phyloP scores from a whole-genome alignment of 116 monocot genomes.

The Papilionanthe hybrid region DNA sequence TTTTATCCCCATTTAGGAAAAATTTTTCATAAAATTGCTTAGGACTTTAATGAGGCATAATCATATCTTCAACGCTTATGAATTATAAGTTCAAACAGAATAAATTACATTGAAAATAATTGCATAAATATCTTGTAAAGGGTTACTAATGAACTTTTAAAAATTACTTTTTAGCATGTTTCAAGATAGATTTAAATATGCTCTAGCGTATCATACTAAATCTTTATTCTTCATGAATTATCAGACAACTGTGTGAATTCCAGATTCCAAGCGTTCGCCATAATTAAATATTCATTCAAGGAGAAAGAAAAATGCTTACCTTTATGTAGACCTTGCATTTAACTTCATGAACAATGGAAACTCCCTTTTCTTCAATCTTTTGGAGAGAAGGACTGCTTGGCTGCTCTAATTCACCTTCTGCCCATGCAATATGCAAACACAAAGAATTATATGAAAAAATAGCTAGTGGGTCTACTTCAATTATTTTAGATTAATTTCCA shows the following conservation, averaged over 20 bases:
- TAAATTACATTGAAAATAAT: too few species aligned
- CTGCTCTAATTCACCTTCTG: conserved; percentile 50
- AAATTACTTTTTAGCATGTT: not conserved
- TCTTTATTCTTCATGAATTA: not conserved
- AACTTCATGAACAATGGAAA: conserved; percentile 71
- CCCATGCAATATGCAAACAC: conserved; percentile 4
- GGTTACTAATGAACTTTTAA: too few species aligned
- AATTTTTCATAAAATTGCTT: too few species aligned
- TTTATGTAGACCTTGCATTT: conserved; percentile 96
- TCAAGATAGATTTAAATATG: not conserved
- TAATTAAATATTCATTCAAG: not conserved
- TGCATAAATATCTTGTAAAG: too few species aligned
- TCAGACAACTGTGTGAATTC: not conserved
- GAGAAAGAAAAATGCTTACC: conserved; percentile 29
- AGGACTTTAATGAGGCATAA: too few species aligned
- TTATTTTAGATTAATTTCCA: not conserved
- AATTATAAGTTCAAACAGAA: too few species aligned
- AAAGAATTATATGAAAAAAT: not conserved
- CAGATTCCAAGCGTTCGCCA: not conserved
- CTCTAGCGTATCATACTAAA: not conserved
- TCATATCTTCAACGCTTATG: too few species aligned
- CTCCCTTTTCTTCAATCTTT: conserved; percentile 77
- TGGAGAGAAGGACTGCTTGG: conserved; percentile 91
- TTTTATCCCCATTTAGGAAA: too few species aligned
- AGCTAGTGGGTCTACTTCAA: not conserved